Evolutionary conservation across 192 early-diverging fungal genomes (phyloP).

Genomic region (Phlyctochytrium bullatum): DNA sequence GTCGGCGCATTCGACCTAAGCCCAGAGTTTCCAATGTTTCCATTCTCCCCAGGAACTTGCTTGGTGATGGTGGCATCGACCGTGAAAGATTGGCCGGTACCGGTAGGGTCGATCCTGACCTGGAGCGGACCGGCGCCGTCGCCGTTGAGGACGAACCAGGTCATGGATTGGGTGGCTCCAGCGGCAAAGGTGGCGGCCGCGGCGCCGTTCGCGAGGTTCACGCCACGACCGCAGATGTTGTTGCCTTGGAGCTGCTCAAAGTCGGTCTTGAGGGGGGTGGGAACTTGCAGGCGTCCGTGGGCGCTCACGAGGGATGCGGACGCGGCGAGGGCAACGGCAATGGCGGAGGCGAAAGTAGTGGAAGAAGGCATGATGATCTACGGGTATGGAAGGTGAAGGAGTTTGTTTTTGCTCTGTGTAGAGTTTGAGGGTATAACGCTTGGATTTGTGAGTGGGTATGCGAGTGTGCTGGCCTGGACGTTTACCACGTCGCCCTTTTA

Average conservation of each 20-base stretch:
- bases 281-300: not conserved
- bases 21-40: slow-evolving; percentile 4
- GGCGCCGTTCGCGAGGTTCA: not conserved
- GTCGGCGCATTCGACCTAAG: not conserved
- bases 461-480: no score
- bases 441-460: no score
- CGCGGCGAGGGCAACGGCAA: not conserved
- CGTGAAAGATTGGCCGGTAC: not conserved
- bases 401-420: no score
- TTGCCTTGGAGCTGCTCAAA: not conserved
- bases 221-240: not conserved
- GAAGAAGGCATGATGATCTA: no score
- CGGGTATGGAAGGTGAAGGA: no score
- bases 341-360: no score
- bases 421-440: no score
- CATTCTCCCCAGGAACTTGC: slow-evolving; percentile 9
- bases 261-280: not conserved
- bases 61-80: slow-evolving; percentile 10
- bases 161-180: slow-evolving; percentile 9
- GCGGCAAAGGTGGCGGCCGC: slow-evolving; percentile 9
- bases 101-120: not conserved
- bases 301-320: not conserved
- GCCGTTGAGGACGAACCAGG: slow-evolving; percentile 17
- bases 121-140: slow-evolving; percentile 18
- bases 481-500: no score